Evolutionary conservation across 495 filamentous ascomycete species (phyloP), one percentile per base, ranked within the genome.

Genomic region (Aspergillus haitiensis): DNA sequence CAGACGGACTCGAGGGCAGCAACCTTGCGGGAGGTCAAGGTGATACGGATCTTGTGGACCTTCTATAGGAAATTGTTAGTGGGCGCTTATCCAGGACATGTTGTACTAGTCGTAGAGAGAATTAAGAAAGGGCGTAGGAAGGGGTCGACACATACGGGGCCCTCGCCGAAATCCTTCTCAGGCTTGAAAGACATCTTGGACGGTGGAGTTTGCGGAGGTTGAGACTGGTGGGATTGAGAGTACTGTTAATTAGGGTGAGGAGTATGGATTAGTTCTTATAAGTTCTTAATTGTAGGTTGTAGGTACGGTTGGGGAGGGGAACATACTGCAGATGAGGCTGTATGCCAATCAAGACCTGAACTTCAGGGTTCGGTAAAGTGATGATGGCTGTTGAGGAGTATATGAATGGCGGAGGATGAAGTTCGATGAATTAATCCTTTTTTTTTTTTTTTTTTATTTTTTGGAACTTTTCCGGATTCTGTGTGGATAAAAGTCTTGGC

Each of bases 41-140:
- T 98, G 86, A 98, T 97, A 72, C 93, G 90, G 84, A 97, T 96
- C 82, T 93, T 92, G 87, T 97, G 93, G 79, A 89, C 89, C 86
- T 96, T 96, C 87, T 91, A 63, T 72, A 67, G 35, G 36, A 16
- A 18, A 6, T 54, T 50, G 45, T 62, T 59, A 52, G 37, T 6
- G 35, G 34, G n/a, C 21, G 21, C 21, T 3, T 27, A 27, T 27
- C 21, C 1, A 27, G 1, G 1, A 27, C 21, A 27, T 27, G 3
- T 1, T 27, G 21, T 3, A 27, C 5, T 32, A 12, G 47, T 47
- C 21, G 5, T 49, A n/a, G 15, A 35, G 13, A 10, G 18, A 21
- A 13, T 33, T 12, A 16, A 31, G 31, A 7, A 35, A 9, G 48
- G 44, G 27, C 27, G 45, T 11, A 44, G 54, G 11, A 18, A 21